phyloP scores from a whole-genome alignment of 2,329 filamentous ascomycete genomes.

The Harringtonia aguacate region DNA sequence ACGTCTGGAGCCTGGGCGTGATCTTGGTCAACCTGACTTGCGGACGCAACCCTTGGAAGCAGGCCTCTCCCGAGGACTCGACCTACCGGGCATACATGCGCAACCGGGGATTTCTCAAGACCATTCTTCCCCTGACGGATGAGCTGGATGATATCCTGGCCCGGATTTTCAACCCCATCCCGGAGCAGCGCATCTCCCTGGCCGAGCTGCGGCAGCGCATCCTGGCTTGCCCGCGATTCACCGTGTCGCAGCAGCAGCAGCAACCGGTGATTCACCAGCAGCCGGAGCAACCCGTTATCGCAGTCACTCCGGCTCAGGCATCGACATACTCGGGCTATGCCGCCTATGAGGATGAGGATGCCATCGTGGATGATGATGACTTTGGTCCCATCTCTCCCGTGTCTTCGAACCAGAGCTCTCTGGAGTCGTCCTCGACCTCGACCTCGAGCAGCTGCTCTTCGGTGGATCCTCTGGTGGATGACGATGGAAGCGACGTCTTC shows the following conservation, averaged over 20 bases:
- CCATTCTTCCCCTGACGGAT: constrained; percentile 81
- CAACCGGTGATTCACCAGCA: constrained; percentile 13
- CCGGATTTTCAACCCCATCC: constrained; percentile 79
- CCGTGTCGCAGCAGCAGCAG: constrained; percentile 22
- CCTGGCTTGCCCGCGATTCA: constrained; percentile 65
- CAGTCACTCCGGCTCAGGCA: not conserved
- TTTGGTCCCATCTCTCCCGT: constrained; percentile 34
- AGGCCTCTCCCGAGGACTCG: constrained; percentile 84
- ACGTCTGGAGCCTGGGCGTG: constrained; percentile 96
- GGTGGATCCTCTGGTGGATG: constrained; percentile 12
- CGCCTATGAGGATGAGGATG: constrained; percentile 11
- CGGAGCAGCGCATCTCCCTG: constrained; percentile 71
- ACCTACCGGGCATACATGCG: constrained; percentile 87
- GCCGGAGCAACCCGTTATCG: constrained; percentile 8
- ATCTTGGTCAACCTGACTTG: constrained; percentile 96
- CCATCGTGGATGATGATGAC: constrained; percentile 24
- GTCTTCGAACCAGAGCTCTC: constrained; percentile 14
- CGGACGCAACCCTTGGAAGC: constrained; percentile 98
- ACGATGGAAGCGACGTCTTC: constrained; percentile 26
- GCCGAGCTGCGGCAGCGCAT: constrained; percentile 70
- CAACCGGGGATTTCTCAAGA: constrained; percentile 78
- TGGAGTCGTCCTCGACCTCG: constrained; percentile 27
- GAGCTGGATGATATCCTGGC: constrained; percentile 83
- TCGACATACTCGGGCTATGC: not conserved
- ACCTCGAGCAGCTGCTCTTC: constrained; percentile 4